A percentile compares a stretch with the other conserved stretches of the same genome.
Evolutionary conservation across 768 basidiomycete species (phyloP).

Genomic region (Boletus reticuloceps): DNA sequence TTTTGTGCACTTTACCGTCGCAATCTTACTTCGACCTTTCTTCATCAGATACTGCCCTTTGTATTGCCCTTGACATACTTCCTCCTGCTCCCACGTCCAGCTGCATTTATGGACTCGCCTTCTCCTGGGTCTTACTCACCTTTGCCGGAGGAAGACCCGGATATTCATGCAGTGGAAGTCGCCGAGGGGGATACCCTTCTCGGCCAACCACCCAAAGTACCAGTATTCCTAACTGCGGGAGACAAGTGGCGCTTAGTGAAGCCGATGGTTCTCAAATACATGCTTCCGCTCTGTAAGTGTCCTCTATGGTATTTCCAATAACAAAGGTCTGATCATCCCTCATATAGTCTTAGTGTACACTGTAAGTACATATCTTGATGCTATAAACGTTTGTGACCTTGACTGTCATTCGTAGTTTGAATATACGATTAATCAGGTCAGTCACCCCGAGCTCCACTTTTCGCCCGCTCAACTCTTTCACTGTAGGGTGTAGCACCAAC

Average conservation of each 20-base stretch:
- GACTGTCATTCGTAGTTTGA: constrained; percentile 60
- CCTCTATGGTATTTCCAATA: background rate
- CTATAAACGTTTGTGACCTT: background rate
- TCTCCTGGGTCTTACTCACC: constrained; percentile 36
- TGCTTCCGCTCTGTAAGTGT: constrained; percentile 87
- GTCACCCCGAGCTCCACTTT: background rate
- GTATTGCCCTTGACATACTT: constrained; percentile 76
- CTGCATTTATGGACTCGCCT: constrained; percentile 46
- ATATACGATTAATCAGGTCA: constrained; percentile 86
- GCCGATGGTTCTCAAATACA: constrained; percentile 79
- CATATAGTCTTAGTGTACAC: constrained; percentile 56
- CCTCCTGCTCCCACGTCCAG: constrained; percentile 67
- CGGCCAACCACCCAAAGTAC: constrained; percentile 37
- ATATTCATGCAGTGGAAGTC: constrained; percentile 17
- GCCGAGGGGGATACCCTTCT: constrained; percentile 30
- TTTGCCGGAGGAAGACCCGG: constrained; percentile 34
- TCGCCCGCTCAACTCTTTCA: background rate
- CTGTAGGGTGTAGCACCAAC: constrained; percentile 84
- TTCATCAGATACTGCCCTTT: constrained; percentile 70
- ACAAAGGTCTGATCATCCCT: constrained; percentile 11
- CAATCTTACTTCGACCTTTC: background rate
- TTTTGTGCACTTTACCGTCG: background rate
- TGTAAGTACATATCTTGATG: constrained; percentile 37
- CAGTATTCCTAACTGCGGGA: constrained; percentile 51
- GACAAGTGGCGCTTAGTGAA: constrained; percentile 84